Percentiles rank a stretch among this genome's conserved stretches.
Conservation (phyloP, 2,329 filamentous ascomycete species). For the Trichoderma atrobrunneum region DNA sequence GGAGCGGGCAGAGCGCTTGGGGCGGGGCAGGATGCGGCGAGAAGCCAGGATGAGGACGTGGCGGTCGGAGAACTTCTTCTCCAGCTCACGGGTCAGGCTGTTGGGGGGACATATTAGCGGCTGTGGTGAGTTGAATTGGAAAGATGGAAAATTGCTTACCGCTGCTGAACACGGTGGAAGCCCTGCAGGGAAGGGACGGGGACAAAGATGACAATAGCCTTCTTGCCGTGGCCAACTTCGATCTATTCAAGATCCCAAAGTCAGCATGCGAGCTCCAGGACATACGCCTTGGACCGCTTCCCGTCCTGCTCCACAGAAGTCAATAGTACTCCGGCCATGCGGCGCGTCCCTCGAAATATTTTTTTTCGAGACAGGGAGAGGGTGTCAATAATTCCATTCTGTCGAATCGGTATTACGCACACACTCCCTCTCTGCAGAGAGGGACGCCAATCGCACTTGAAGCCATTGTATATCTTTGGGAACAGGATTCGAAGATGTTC, state of each 20-base stretch:
- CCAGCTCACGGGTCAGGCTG: slow-evolving; percentile 98
- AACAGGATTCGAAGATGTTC: slow-evolving; percentile 43
- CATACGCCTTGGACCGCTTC: slow-evolving; percentile 67
- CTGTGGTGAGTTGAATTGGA: neutral
- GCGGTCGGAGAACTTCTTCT: slow-evolving; percentile 99
- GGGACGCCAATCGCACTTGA: slow-evolving; percentile 26
- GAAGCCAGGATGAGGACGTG: slow-evolving; percentile 99
- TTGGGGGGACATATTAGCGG: neutral
- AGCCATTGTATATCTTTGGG: slow-evolving; percentile 38
- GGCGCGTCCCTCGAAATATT: slow-evolving; percentile 26
- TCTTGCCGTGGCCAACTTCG: slow-evolving; percentile 99
- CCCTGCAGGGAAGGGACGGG: slow-evolving; percentile 96
- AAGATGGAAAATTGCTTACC: slow-evolving; percentile 60
- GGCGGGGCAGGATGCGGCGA: slow-evolving; percentile 96
- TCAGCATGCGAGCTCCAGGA: slow-evolving; percentile 76
- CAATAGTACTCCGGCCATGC: slow-evolving; percentile 39
- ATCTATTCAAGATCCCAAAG: slow-evolving; percentile 73
- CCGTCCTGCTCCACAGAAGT: slow-evolving; percentile 65
- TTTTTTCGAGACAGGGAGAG: neutral
- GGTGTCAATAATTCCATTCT: slow-evolving; percentile 21
- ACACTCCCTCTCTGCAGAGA: slow-evolving; percentile 18
- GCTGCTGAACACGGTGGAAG: slow-evolving; percentile 99
- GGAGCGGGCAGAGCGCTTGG: slow-evolving; percentile 95
- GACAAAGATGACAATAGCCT: slow-evolving; percentile 99
- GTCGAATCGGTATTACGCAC: slow-evolving; percentile 26